phyloP scores from a whole-genome alignment of 208 protist species.

The Crithidia bombi region DNA sequence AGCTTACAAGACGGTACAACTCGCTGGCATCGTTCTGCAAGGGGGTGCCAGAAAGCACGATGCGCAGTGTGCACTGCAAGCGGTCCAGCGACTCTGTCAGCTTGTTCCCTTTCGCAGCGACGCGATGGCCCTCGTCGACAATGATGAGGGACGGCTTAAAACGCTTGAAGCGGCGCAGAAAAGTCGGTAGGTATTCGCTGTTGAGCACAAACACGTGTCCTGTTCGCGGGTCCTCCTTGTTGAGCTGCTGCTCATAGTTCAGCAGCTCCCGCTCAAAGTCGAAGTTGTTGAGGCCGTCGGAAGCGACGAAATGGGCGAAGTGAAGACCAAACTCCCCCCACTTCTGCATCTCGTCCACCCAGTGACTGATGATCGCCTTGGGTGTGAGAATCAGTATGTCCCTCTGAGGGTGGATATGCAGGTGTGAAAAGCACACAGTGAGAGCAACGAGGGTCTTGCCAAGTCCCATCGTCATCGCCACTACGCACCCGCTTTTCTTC shows the following conservation, averaged over 20 bases:
- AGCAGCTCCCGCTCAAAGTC: slow-evolving; percentile 56
- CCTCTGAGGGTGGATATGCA: slow-evolving; percentile 38
- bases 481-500: slow-evolving; percentile 75
- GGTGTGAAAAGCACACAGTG: slow-evolving; percentile 71
- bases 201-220: slow-evolving; percentile 86
- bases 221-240: slow-evolving; percentile 19
- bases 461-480: slow-evolving; percentile 91
- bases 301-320: slow-evolving; percentile 68
- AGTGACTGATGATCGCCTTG: slow-evolving; percentile 84
- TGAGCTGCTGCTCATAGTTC: slow-evolving; percentile 58
- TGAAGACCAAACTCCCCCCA: slow-evolving; percentile 73
- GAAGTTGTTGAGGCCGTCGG: slow-evolving; percentile 40
- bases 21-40: slow-evolving; percentile 88
- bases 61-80: slow-evolving; percentile 53
- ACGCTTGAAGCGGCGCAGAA: slow-evolving; percentile 46
- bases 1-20: slow-evolving; percentile 85
- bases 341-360: slow-evolving; percentile 71
- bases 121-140: slow-evolving; percentile 85
- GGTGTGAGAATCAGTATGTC: slow-evolving; percentile 86
- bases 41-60: slow-evolving; percentile 91
- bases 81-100: slow-evolving; percentile 60
- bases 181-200: slow-evolving; percentile 60
- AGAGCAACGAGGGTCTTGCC: slow-evolving; percentile 90
- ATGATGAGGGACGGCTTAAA: slow-evolving; percentile 83
- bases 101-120: slow-evolving; percentile 71